Base-by-base conservation (phyloP, 2,329 filamentous ascomycete genomes). In the Pleurostoma richardsiae region DNA sequence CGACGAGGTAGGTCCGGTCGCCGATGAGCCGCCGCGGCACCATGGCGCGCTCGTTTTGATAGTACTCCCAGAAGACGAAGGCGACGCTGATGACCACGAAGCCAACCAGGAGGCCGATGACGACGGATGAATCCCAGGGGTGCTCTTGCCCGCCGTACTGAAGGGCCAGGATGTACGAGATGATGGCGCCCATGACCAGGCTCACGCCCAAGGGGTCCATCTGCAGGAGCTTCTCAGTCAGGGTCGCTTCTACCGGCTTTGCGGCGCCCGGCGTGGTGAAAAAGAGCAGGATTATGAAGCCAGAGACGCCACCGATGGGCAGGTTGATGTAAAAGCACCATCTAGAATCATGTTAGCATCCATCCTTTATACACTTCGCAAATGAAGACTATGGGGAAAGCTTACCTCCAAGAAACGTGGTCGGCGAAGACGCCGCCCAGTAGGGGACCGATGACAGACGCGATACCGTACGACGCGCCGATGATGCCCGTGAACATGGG, bases 1-100 rank as follows among this genome's bases (percentile, higher is more conserved):
- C 65, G 7, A 67, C 58, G 59, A 65, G 68, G n/a, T 79, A 65
- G 28, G 69, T 59, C 1, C 73, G 65, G 33, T 67, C 63, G 10
- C 56, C 58, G 6, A 79, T 44, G 30, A 80, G 61, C 0, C 69
- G 68, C 2, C 68, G 62, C 0, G 73, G 69, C 3, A 81, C 63
- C 67, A 80, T 78, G 31, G 76, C 75, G 2, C 66, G 59, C 27
- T 74, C 71, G 4, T 72, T 74, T 48, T 62, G 56, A 30, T 48
- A 65, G 31, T 48, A 60, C 50, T 70, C 62, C 44, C 62, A 59
- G 10, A 51, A 51, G 4, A 48, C 52, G 49, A 71, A 69, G 30
- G 54, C 39, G n/a, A 56, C 31, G 5, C 61, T 5, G 11, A 59
- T 45, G 10, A 53, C 41, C 5, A 48, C 54, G 5, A 56, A 57